Conservation (phyloP, 192 early-diverging fungal genomes). For the Funneliformis geosporum region DNA sequence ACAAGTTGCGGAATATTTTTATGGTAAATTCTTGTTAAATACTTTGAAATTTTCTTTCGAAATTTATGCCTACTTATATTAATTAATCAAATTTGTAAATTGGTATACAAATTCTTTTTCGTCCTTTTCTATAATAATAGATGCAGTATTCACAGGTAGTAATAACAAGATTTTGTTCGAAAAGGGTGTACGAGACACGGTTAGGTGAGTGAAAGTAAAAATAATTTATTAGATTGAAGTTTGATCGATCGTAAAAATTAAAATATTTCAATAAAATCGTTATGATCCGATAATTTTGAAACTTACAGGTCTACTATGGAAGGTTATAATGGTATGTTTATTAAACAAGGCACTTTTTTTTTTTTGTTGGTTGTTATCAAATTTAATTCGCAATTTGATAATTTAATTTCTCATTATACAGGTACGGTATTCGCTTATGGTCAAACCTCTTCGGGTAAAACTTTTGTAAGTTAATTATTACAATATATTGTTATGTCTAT, state of each 20-base stretch:
- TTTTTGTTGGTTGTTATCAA: neutral
- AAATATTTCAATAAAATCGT: neutral
- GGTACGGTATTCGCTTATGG: conserved; percentile 98
- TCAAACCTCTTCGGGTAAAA: conserved; percentile 96
- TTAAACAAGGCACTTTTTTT: neutral
- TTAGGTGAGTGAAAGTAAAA: conserved; percentile 33
- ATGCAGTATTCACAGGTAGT: conserved; percentile 41
- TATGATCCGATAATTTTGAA: neutral
- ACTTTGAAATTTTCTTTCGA: neutral
- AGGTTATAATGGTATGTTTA: conserved; percentile 82
- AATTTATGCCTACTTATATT: neutral
- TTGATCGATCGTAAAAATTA: neutral
- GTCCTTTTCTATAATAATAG: conserved; percentile 20
- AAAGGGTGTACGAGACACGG: conserved; percentile 43
- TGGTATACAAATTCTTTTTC: neutral
- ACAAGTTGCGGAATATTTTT: conserved; percentile 42
- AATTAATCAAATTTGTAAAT: neutral
- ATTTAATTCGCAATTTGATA: neutral
- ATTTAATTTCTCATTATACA: conserved; percentile 30
- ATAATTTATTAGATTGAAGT: too few relatives aligned
- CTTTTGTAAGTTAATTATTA: conserved; percentile 53
- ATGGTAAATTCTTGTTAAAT: conserved; percentile 31
- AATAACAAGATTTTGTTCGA: conserved; percentile 48
- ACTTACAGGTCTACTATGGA: conserved; percentile 62
- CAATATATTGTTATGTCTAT: conserved; percentile 2